Base-by-base conservation (phyloP, 2,329 filamentous ascomycete genomes). In the Ascosphaera aggregata region DNA sequence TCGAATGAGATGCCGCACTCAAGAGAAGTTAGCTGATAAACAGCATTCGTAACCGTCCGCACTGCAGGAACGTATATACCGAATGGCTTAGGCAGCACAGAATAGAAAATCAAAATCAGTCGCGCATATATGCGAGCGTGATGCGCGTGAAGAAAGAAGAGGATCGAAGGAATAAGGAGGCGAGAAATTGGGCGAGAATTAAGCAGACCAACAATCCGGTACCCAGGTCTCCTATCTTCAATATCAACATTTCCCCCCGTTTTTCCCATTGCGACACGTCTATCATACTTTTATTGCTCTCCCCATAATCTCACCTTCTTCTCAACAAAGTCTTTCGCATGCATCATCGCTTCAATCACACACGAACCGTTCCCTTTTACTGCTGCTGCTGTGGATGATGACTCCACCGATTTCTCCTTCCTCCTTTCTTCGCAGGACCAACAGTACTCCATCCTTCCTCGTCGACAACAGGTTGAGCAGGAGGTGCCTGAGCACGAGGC, bases 1-100 rank as follows among this genome's bases (percentile, higher is more conserved):
- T 7, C 98, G 98, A 89, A 81, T 91, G 73, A 98, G 98, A 70
- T 92, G 81, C 52, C 95, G n/a, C n/a, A n/a, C n/a, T n/a, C n/a
- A n/a, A n/a, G n/a, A n/a, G n/a, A n/a, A 35, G 27, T 31, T 9
- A n/a, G 27, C 9, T 31, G 27, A n/a, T 31, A 9, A 9, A 9
- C 9, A n/a, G 27, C 9, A n/a, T 9, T 31, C 9, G n/a, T 9
- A n/a, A 31, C 9, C 9, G 27, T n/a, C 27, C n/a, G 37, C 40
- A 20, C 39, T 42, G 30, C 11, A 11, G 11, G 11, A 15, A 32
- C 11, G 15, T 32, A 32, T 2, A 32, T 32, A 15, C 30, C 15
- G 30, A 13, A 2, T 11, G 30, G 15, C 15, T 11, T 13, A 11
- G 11, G 30, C 11, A 32, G 11, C 11, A 11, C 15, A 32, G 11